Evolutionary conservation across 75 land plant genomes (phyloP), one percentile per base, ranked within the genome.

Genomic region (Pinus albicaulis): DNA sequence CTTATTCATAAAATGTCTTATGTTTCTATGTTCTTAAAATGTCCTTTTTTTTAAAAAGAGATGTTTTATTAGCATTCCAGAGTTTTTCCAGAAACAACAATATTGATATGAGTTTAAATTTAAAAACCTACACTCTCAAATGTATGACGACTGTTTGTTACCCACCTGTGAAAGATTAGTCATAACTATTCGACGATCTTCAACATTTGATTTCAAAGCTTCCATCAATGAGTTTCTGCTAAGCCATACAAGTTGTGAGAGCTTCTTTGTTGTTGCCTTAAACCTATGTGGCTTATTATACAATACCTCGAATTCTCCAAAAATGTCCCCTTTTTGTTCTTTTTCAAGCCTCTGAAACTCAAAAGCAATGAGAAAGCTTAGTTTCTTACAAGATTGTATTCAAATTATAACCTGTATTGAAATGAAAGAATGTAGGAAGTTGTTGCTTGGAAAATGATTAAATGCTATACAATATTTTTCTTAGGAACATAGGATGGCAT

Each of bases 81-180:
- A n/a, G n/a, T n/a, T n/a, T n/a, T n/a, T n/a, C n/a, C n/a, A n/a
- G n/a, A n/a, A n/a, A n/a, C n/a, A n/a, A n/a, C n/a, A n/a, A n/a
- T n/a, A n/a, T n/a, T n/a, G n/a, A n/a, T n/a, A n/a, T n/a, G n/a
- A n/a, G n/a, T n/a, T n/a, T n/a, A n/a, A n/a, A n/a, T n/a, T n/a
- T n/a, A n/a, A n/a, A n/a, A n/a, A n/a, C n/a, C n/a, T n/a, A n/a
- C n/a, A n/a, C n/a, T n/a, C n/a, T n/a, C n/a, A n/a, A n/a, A n/a
- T n/a, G n/a, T n/a, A n/a, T n/a, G n/a, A n/a, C n/a, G n/a, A n/a
- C n/a, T n/a, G n/a, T n/a, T n/a, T 13, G 22, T 19, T 7, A 66
- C 48, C 25, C 38, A 91, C 93, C 91, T 89, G 88, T 12, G 86
- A 81, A 1, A 91, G 82, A 61, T 91, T 91, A 76, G 82, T 81